Percentiles rank a stretch among this genome's conserved stretches.
Conservation (phyloP, 176 grass and related monocot species). For the Oryza nivara region DNA sequence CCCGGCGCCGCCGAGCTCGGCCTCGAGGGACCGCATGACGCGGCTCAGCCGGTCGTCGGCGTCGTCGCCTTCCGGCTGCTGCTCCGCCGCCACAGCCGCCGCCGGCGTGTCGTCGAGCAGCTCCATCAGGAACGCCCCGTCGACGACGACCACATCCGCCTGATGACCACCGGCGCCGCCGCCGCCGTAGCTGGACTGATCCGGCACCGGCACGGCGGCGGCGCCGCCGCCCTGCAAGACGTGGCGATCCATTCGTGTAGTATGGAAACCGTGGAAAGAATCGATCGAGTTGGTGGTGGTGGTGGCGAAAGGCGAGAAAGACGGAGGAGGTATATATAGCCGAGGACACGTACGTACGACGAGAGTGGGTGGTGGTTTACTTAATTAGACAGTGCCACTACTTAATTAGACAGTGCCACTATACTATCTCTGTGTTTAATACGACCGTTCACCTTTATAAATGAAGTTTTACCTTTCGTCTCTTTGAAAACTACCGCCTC, state of each 20-base stretch:
- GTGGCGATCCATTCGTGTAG: constrained; percentile 37
- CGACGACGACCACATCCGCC: constrained; percentile 40
- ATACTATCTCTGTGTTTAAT: too few species aligned
- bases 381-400: not conserved
- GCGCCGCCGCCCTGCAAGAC: not conserved
- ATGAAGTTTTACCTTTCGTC: too few species aligned
- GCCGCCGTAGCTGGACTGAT: not conserved
- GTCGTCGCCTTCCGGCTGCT: constrained; percentile 42
- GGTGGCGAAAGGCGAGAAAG: constrained; percentile 40
- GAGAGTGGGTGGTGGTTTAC: not conserved
- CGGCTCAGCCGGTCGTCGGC: constrained; percentile 44
- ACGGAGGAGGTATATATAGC: constrained; percentile 40
- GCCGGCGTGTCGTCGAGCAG: constrained; percentile 54
- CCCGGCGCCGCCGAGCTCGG: constrained; percentile 39
- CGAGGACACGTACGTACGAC: not conserved
- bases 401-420: not conserved
- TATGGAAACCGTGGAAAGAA: not conserved
- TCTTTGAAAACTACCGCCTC: too few species aligned
- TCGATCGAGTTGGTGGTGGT: not conserved
- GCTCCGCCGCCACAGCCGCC: not conserved
- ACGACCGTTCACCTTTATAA: too few species aligned
- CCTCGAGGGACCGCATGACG: constrained; percentile 72
- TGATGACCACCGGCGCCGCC: not conserved
- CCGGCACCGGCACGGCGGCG: not conserved
- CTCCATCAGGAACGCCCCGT: constrained; percentile 60